Base-by-base conservation (phyloP, 2,329 filamentous ascomycete genomes). In the Aspergillus hortae region DNA sequence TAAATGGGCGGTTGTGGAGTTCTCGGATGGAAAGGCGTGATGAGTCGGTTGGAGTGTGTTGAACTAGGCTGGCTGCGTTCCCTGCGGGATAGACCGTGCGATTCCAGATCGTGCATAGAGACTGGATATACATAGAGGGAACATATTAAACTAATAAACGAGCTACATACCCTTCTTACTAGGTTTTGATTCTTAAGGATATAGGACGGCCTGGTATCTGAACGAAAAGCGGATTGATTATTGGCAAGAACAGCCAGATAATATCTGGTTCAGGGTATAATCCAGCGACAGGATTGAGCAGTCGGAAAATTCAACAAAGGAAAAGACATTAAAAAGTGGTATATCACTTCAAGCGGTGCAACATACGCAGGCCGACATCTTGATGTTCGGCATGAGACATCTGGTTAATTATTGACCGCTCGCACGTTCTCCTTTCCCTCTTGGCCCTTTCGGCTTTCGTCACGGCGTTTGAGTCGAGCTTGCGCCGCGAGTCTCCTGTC, bases 1-100 rank as follows among this genome's bases (percentile, higher is more conserved):
- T 40, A 96, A 96, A 73, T 97, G 90, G 89, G 92, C 92, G 5
- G 90, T 97, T n/a, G 86, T 95, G 4, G 91, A 89, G 27, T 90
- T 92, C 63, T 90, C 81, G 43, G 81, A 87, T 60, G 88, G 88
- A 0, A 88, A 88, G 68, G 61, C 55, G 38, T 56, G 40, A 53
- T 15, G 17, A n/a, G 27, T 10, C 10, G 27, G 27, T 30, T 30
- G 7, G 27, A 30, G 27, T 9, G 27, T 30, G 27, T 4, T 11
- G 27, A 30, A 30, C 11, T 30, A n/a, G 27, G 7, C 27, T 30
- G 4, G 27, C 27, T 11, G 27, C 27, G 27, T 30, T 30, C 27
- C 27, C 27, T 30, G 27, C 27, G 7, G 27, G 4, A 30, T 30
- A 30, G 27, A 30, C 7, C 3, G 27, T 30, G 27, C 11, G 27